Percentiles rank a stretch among this genome's conserved stretches.
phyloP scores from a whole-genome alignment of 345 rosid genomes.

The Ceriops decandra region DNA sequence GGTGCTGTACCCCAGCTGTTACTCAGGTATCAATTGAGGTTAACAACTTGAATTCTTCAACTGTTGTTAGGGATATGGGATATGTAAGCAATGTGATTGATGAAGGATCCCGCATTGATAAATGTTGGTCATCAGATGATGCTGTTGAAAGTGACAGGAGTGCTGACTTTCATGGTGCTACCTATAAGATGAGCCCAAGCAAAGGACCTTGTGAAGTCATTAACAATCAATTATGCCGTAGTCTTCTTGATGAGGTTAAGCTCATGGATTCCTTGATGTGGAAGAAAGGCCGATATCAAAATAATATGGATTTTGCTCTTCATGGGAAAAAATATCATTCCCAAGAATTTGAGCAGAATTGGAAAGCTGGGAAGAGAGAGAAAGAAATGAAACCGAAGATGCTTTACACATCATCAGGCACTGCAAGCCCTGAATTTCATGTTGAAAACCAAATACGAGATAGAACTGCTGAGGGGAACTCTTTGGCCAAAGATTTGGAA shows the following conservation, averaged over 20 bases:
- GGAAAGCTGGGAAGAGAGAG: conserved; percentile 37
- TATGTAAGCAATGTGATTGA: conserved; percentile 32
- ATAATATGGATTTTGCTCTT: conserved; percentile 16
- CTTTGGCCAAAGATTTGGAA: conserved; percentile 22
- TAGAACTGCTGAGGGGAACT: conserved; percentile 5
- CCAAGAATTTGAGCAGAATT: conserved; percentile 14
- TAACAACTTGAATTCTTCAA: conserved; percentile 30
- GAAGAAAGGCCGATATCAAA: conserved; percentile 31
- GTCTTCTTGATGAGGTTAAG: conserved; percentile 58
- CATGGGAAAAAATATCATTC: conserved; percentile 22
- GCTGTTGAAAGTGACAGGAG: conserved; percentile 46
- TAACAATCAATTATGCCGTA: conserved; percentile 25
- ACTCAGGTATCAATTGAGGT: conserved; percentile 38
- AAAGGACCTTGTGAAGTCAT: conserved; percentile 17
- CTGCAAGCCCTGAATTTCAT: conserved; percentile 11
- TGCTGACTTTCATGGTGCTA: conserved; percentile 24
- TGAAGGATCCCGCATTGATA: conserved; percentile 45
- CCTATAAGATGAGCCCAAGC: conserved; percentile 19
- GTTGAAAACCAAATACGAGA: conserved; percentile 4
- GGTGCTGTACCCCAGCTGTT: conserved; percentile 39
- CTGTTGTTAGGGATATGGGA: conserved; percentile 27
- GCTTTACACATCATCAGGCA: conserved; percentile 15
- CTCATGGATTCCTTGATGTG: conserved; percentile 43
- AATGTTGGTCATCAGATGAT: conserved; percentile 51
- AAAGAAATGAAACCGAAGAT: conserved; percentile 23